Percentiles rank a stretch among this genome's conserved stretches.
These are phyloP conservation scores for Dendrobium officinale DNA, from an alignment of 106 monocot species.

Conservation along the genomic window DNA sequence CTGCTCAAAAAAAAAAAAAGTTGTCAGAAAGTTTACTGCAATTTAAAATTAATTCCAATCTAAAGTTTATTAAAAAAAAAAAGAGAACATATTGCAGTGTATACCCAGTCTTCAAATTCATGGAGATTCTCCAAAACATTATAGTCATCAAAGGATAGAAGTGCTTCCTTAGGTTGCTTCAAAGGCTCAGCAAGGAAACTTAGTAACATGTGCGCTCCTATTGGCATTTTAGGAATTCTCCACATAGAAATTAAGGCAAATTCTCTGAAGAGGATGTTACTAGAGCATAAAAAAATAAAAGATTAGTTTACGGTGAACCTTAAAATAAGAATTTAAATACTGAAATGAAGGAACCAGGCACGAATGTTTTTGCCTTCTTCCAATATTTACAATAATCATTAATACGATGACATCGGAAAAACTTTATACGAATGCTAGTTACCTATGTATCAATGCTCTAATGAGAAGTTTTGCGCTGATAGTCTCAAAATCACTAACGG, in stretches of 20 bases:
- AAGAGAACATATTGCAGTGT: constrained; percentile 4
- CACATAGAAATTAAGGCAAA: constrained; percentile 98
- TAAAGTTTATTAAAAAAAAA: neutral
- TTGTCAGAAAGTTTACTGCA: neutral
- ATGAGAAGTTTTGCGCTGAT: constrained; percentile 82
- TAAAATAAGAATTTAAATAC: neutral
- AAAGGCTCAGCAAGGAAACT: constrained; percentile 88
- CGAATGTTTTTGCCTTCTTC: neutral
- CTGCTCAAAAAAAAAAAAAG: constrained; percentile 18
- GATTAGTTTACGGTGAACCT: neutral
- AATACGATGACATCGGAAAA: neutral
- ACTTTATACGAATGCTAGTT: neutral
- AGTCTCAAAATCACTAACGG: constrained; percentile 49
- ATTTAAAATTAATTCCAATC: neutral
- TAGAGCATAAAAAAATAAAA: neutral
- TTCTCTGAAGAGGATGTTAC: constrained; percentile 82
- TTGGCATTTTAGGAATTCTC: constrained; percentile 92
- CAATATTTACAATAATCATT: neutral
- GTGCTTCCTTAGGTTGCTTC: constrained; percentile 67
- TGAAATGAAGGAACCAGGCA: neutral
- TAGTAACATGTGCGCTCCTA: constrained; percentile 91
- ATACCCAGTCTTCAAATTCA: constrained; percentile 99
- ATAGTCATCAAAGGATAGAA: constrained; percentile 58
- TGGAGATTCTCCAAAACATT: constrained; percentile 54
- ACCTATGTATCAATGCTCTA: constrained; percentile 87